Evolutionary conservation across 73 alveolate species (phyloP).

Genomic region (Paramecium biaurelia): DNA sequence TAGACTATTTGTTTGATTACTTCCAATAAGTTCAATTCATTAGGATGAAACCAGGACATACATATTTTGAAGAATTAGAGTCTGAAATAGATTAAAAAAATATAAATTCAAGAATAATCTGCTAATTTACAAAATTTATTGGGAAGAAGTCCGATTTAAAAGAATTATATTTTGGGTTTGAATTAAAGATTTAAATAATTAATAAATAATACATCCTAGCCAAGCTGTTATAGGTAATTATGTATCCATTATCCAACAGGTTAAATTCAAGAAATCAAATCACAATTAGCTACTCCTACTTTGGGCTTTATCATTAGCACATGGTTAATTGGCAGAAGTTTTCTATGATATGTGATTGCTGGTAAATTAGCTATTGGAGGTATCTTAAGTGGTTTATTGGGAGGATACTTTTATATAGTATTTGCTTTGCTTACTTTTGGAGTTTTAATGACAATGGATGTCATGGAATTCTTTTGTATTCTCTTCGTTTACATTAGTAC

Average conservation of each 20-base stretch:
- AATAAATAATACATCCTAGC: neutral
- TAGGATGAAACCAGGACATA: conserved; percentile 52
- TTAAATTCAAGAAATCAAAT: conserved; percentile 68
- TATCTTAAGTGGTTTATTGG: neutral
- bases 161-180: conserved; percentile 77
- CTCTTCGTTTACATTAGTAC: conserved; percentile 92
- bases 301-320: conserved; percentile 94
- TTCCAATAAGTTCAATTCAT: neutral
- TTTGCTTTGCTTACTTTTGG: conserved; percentile 79
- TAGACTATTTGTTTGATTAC: conserved; percentile 45
- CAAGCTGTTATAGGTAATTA: neutral
- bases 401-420: conserved; percentile 60
- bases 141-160: conserved; percentile 83
- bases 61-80: conserved; percentile 62
- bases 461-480: conserved; percentile 95
- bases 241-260: conserved; percentile 69
- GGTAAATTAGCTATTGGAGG: neutral
- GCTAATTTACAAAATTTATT: conserved; percentile 32
- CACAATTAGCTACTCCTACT: conserved; percentile 76
- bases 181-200: neutral
- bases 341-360: conserved; percentile 67
- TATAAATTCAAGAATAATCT: neutral
- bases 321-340: conserved; percentile 87
- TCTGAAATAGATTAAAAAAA: conserved; percentile 45
- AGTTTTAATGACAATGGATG: conserved; percentile 94